Percentiles rank a stretch among this genome's conserved stretches.
These are phyloP conservation scores for Vaccinium macrocarpon DNA, from an alignment of 148 eudicot genomes.

Conservation along the genomic window DNA sequence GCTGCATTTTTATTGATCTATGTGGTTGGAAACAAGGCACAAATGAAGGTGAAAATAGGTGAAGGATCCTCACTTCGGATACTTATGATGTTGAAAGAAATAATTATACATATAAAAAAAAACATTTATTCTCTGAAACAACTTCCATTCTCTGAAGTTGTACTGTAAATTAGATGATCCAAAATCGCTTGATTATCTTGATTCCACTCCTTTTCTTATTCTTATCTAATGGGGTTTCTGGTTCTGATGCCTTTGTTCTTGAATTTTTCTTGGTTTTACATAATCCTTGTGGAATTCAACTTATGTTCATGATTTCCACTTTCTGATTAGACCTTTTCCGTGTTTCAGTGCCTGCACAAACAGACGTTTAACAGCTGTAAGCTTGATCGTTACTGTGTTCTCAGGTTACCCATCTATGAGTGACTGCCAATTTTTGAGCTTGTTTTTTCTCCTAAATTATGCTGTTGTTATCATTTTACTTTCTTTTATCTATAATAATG, in stretches of 20 bases:
- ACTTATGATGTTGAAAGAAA: not conserved
- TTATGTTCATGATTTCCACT: not conserved
- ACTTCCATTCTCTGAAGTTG: not conserved
- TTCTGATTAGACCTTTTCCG: conserved; percentile 1
- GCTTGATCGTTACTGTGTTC: not conserved
- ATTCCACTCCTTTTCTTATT: not conserved
- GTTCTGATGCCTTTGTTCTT: not conserved
- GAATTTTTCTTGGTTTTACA: not conserved
- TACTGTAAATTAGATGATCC: not conserved
- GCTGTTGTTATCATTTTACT: conserved; percentile 4
- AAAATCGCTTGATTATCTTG: not conserved
- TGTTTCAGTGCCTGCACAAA: conserved; percentile 14
- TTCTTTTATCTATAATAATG: not conserved
- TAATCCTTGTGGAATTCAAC: not conserved
- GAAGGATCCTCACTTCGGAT: not conserved
- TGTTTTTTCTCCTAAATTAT: not conserved
- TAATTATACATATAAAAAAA: not conserved
- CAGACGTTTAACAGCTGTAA: not conserved
- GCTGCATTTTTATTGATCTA: not conserved
- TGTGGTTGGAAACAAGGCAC: not conserved
- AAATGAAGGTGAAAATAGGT: not conserved
- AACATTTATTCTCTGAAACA: not conserved
- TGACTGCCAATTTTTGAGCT: not conserved
- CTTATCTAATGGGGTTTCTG: not conserved
- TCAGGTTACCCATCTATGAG: not conserved